Conservation (phyloP, 2,329 filamentous ascomycete species). For the Dothiorella sarmentorum region DNA sequence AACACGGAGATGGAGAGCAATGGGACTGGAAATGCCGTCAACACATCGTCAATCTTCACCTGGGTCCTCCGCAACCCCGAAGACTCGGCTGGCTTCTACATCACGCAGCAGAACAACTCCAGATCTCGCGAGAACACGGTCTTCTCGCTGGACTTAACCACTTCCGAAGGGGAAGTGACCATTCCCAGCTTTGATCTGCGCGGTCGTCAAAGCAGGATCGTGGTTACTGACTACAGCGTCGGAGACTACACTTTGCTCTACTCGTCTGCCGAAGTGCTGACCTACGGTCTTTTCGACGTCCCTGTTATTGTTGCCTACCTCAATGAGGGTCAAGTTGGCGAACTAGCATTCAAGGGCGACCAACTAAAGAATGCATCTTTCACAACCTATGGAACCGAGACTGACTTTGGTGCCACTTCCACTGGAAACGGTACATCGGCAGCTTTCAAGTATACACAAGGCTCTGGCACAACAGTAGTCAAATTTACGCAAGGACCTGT, state of each 20-base stretch:
- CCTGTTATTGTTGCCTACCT: constrained; percentile 41
- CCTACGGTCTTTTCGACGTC: constrained; percentile 37
- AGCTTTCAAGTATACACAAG: constrained; percentile 27
- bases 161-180: constrained; percentile 53
- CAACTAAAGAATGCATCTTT: constrained; percentile 39
- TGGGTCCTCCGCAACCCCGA: constrained; percentile 59
- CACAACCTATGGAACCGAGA: constrained; percentile 37
- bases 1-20: constrained; percentile 55
- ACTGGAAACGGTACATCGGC: constrained; percentile 36
- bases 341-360: constrained; percentile 38
- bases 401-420: constrained; percentile 43
- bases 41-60: constrained; percentile 51
- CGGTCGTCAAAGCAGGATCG: constrained; percentile 60
- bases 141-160: constrained; percentile 56
- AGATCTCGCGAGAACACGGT: constrained; percentile 49
- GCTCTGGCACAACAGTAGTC: constrained; percentile 33
- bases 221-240: constrained; percentile 58
- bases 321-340: constrained; percentile 38
- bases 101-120: constrained; percentile 54
- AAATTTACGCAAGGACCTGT: constrained; percentile 38
- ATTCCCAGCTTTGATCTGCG: constrained; percentile 57
- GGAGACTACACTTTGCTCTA: constrained; percentile 53
- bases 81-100: constrained; percentile 57
- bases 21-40: constrained; percentile 48
- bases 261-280: constrained; percentile 51